Base-by-base conservation (phyloP, 768 basidiomycete species). In the Hydnomerulius pinastri region DNA sequence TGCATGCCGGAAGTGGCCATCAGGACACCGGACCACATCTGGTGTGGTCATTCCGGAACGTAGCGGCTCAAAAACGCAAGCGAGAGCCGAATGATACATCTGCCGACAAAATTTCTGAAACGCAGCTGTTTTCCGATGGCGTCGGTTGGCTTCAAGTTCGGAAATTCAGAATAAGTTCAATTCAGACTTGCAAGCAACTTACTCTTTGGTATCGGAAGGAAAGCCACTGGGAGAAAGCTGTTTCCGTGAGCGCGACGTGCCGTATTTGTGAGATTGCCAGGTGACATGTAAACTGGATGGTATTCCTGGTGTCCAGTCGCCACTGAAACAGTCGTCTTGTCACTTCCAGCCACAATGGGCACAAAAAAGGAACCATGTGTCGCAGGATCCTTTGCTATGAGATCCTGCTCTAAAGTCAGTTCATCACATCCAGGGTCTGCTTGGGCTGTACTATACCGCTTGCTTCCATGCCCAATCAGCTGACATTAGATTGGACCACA, bases 261-360 rank as follows among this genome's bases (percentile, higher is more conserved):
- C 1, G 53, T 40, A 3, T 55, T 55, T 12, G 24, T 23, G 11
- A 73, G 32, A 23, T 55, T 64, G 0, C 73, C 69, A 0, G 55
- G 36, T 4, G 69, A 71, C 0, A 56, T 27, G 47, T 74, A 75
- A 0, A 72, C 49, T 1, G 70, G 73, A 46, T 75, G 65, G 37
- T 69, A 73, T 28, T 74, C 70, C 27, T 72, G 61, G 35, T 75
- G 68, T 1, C 73, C 71, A 0, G 73, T 76, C 0, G 66, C 68
- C 13, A 71, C 69, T 0, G 71, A 76, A 0, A 75, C 72, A 0
- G 72, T 75, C 0, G 74, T 77, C 48, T 76, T 76, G 48, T 78
- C 70, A 45, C 70, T 73, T 1, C 73, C 73, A 1, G 54, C 50
- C 15, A 75, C 48, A 18, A 74, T 51, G 0, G 67, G 61, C 3